phyloP scores from a whole-genome alignment of 1,139 yeast species.

The Pichia sp. region DNA sequence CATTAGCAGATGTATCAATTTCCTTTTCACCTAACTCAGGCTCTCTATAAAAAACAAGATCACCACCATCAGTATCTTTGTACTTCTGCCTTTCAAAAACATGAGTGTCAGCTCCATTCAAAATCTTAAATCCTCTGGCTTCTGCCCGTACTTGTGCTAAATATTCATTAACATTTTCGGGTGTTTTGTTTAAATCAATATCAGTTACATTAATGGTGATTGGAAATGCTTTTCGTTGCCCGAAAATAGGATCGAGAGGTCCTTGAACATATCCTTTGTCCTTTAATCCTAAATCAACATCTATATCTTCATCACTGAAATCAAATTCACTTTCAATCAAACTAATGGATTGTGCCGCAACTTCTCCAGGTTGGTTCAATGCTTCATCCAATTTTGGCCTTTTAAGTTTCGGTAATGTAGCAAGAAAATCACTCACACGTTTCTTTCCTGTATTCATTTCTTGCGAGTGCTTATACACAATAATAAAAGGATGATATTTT shows the following conservation, averaged over 20 bases:
- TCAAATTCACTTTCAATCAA: background rate
- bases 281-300: background rate
- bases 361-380: background rate
- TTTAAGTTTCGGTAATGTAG: constrained; percentile 6
- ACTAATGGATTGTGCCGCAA: background rate
- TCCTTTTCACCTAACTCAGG: background rate
- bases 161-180: constrained; percentile 25
- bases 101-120: constrained; percentile 3
- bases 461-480: background rate
- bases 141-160: constrained; percentile 27
- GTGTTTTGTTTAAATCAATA: constrained; percentile 15
- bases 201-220: constrained; percentile 18
- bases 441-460: background rate
- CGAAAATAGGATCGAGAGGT: constrained; percentile 34
- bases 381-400: background rate
- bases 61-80: background rate
- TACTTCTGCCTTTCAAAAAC: too few relatives aligned
- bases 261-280: constrained; percentile 23
- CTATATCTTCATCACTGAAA: background rate
- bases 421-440: background rate
- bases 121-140: constrained; percentile 12
- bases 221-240: constrained; percentile 40
- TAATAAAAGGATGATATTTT: background rate
- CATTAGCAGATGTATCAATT: background rate
- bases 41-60: constrained; percentile 1